These are phyloP conservation scores for Trichoderma pleuroti DNA, from an alignment of 2,329 filamentous ascomycete species.

Conservation along the genomic window DNA sequence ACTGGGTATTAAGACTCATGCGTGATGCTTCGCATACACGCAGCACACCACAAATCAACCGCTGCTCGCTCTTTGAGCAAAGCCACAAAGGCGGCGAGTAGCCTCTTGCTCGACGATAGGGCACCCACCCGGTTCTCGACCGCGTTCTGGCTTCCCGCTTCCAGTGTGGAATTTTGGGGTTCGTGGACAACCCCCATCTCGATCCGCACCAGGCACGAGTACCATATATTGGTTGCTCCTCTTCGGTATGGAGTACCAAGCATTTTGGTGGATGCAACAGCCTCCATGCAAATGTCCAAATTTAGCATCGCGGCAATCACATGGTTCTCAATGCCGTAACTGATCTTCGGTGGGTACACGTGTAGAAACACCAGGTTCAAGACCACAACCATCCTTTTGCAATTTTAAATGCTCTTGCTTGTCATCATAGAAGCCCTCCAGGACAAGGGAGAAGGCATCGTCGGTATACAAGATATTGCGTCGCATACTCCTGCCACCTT, in stretches of 20 bases:
- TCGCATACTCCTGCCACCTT: not conserved
- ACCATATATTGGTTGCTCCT: not conserved
- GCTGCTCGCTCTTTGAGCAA: not conserved
- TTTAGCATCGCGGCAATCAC: slow-evolving; percentile 11
- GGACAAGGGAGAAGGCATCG: not conserved
- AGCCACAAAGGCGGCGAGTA: not conserved
- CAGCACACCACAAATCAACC: not conserved
- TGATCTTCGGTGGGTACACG: slow-evolving; percentile 7
- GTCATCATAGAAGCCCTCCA: not conserved
- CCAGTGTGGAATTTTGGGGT: not conserved
- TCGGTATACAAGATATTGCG: not conserved
- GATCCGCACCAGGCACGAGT: not conserved
- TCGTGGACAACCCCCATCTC: not conserved
- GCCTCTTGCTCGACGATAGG: not conserved
- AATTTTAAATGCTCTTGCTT: not conserved
- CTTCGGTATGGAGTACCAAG: not conserved
- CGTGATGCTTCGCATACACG: not conserved
- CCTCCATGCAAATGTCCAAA: not conserved
- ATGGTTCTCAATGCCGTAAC: slow-evolving; percentile 7
- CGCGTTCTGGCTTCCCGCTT: not conserved
- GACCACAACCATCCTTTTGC: not conserved
- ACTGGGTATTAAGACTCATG: not conserved
- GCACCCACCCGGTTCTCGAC: not conserved
- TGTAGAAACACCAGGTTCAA: not conserved
- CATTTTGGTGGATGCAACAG: not conserved